Evolutionary conservation across 2,329 filamentous ascomycete genomes (phyloP), one percentile per base, ranked within the genome.

Genomic region (Colletotrichum sp.): DNA sequence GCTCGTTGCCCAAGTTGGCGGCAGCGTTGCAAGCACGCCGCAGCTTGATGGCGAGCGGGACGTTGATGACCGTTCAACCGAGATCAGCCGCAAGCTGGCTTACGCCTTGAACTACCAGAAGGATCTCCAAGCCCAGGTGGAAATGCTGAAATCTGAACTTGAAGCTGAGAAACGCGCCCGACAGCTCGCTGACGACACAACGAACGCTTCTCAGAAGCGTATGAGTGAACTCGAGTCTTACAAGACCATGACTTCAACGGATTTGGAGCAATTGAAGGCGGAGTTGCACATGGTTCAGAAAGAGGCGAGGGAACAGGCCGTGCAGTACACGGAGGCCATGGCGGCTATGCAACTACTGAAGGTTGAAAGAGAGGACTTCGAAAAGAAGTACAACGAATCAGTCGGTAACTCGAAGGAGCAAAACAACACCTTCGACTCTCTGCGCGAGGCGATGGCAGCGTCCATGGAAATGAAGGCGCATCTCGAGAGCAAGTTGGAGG

Each of bases 121-220:
- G 71, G 95, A 98, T 75, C 88, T 98, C n/a, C 94, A 94, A 78
- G 89, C 91, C n/a, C 93, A 92, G 77, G 84, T 98, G 2, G 94
- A 97, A 57, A 89, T 91, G 22, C 82, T 95, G 67, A 90, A 88
- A 27, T 86, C 89, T 6, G 95, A 98, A 73, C 87, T 98, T 2
- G 93, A 95, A 36, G 92, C 95, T 0, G 98, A 99, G 85, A 95
- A 90, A 81, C 93, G 91, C 76, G 93, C 95, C 7, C 92, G 95
- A 66, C 93, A 95, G 80, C 87, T 98, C 16, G 96, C 97, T 0
- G 97, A 99, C 81, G 96, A 98, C 75, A 98, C 95, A 3, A 90
- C 94, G 7, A 93, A 93, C 79, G 94, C 95, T 30, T 94, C 96
- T 3, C 94, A 98, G 82, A 94, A 93, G 83, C 93, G 96, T 27